A percentile compares a stretch with the other conserved stretches of the same genome.
These are phyloP conservation scores for Verbena officinalis DNA, from an alignment of 257 asterid species.

Conservation along the genomic window DNA sequence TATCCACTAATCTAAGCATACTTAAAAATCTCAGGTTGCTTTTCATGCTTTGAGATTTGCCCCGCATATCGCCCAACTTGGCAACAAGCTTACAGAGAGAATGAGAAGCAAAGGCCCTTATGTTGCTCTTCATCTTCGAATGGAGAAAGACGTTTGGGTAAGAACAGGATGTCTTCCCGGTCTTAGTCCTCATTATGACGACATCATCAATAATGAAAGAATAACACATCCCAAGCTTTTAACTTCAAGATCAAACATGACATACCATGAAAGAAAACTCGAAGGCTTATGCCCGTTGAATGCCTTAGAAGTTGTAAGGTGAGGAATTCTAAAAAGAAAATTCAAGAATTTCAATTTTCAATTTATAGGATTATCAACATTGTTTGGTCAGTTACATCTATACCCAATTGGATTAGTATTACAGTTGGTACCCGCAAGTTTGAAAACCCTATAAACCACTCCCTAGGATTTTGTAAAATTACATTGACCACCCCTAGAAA, in stretches of 20 bases:
- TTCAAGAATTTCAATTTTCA: not conserved
- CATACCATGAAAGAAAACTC: conserved; percentile 77
- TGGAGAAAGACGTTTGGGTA: conserved; percentile 98
- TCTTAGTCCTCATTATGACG: conserved; percentile 56
- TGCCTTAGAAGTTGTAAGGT: conserved; percentile 80
- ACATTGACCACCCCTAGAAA: too few relatives aligned
- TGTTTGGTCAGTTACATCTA: too few relatives aligned
- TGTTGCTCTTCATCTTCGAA: conserved; percentile 87
- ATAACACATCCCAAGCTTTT: conserved; percentile 63
- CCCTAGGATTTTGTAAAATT: too few relatives aligned
- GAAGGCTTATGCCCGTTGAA: conserved; percentile 88
- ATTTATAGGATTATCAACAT: not conserved
- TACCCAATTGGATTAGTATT: too few relatives aligned
- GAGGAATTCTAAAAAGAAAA: conserved; percentile 7
- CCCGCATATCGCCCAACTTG: conserved; percentile 63
- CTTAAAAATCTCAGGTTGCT: conserved; percentile 65
- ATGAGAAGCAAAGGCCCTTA: conserved; percentile 90
- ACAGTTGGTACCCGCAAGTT: too few relatives aligned
- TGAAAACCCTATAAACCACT: too few relatives aligned
- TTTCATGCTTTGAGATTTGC: conserved; percentile 82
- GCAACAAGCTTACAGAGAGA: conserved; percentile 69
- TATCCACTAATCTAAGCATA: conserved; percentile 8
- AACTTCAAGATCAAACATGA: conserved; percentile 87
- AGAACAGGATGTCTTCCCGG: conserved; percentile 97
- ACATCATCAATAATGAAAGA: conserved; percentile 73